Evolutionary conservation across 352 stramenopile species (phyloP), one percentile per base, ranked within the genome.

Genomic region (Phytopythium kandeliae): DNA sequence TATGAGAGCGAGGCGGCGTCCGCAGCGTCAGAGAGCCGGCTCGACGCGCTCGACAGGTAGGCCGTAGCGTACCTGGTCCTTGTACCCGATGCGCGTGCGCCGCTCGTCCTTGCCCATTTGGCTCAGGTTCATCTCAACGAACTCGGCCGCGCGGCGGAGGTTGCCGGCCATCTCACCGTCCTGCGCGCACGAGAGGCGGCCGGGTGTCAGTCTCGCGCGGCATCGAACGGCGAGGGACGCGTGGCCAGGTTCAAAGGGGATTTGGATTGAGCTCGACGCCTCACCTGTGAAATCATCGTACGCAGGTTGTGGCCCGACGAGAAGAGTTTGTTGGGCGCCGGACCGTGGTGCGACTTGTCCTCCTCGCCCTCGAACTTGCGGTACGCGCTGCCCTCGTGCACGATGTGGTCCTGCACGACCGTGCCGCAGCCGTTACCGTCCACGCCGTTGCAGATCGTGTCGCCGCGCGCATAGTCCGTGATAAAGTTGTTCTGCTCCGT

Each of bases 351-450:
- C 36, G 94, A 98, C 51, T 97, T 96, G 73, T 98, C 94, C 38
- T 96, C 90, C 75, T 98, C 93, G 38, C 92, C 96, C 71, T 98
- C 92, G 74, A 98, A 98, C 65, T 98, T 98, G 36, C 96, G 83
- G 73, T 95, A 98, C 49, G 92, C 86, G 24, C 85, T 96, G 50
- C 96, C 94, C 83, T 98, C 96, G 60, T 98, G 92, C 66, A 98
- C 95, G 31, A 98, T 92, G 51, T 96, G 93, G 65, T 98, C 94
- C 55, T 95, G 86, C 24, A 97, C 91, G 26, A 98, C 93, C 0
- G 85, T 97, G 17, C 96, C 94, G 59, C 94, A 98, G 38, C 78
- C 78, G 40, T 85, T 92, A 35, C 93, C 84, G 51, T 95, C 84
- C 28, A 88, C 49, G 9, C 84, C 84, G 59, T 89, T 95, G 62